Evolutionary conservation across 108 stramenopile genomes (phyloP).

Genomic region (Epithemia pelagica): DNA sequence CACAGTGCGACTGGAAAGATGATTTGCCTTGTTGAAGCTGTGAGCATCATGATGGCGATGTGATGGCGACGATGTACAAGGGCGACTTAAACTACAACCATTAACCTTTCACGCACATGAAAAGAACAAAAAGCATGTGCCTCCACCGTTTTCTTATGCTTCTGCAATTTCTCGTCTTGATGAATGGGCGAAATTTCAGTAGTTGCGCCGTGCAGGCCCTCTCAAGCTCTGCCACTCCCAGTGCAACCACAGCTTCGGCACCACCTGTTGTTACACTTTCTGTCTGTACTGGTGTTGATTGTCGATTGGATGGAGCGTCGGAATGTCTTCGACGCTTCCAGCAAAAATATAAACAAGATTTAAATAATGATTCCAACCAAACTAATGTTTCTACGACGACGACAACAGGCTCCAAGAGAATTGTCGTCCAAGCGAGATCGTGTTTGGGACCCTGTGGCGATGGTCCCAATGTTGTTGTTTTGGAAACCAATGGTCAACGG

Average conservation of each 20-base stretch:
- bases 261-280: not conserved
- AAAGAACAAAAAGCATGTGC: no score
- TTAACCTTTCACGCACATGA: no score
- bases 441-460: constrained; percentile 2
- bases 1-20: no score
- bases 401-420: not conserved
- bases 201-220: no score
- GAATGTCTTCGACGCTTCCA: not conserved
- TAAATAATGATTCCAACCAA: not conserved
- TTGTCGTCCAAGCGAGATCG: not conserved
- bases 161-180: no score
- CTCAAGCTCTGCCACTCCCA: no score
- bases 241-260: not conserved
- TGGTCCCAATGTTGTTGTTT: not conserved
- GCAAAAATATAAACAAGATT: not conserved
- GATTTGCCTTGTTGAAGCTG: no score
- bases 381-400: not conserved
- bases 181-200: no score
- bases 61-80: no score
- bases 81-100: no score
- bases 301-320: constrained; percentile 1
- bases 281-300: constrained; percentile 1
- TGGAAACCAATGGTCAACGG: not conserved
- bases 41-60: no score
- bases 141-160: no score